These are phyloP conservation scores for Cylindrotheca fusiformis DNA, from an alignment of 108 stramenopile genomes.

Conservation along the genomic window DNA sequence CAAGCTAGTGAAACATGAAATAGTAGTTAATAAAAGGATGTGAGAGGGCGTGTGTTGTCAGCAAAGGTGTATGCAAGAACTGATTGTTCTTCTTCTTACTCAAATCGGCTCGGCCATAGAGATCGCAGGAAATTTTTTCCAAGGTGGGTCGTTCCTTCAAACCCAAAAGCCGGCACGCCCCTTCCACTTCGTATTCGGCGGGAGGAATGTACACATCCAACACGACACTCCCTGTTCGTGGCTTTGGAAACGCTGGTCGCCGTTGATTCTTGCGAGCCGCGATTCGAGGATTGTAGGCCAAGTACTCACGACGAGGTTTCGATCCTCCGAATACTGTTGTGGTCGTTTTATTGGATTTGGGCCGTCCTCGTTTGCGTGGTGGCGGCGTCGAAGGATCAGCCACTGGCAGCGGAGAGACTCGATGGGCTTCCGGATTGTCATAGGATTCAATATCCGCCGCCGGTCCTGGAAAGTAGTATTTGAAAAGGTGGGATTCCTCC, in stretches of 20 bases:
- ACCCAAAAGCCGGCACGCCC: background rate
- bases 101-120: background rate
- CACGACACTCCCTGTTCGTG: background rate
- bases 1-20: no score
- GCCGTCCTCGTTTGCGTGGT: no score
- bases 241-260: background rate
- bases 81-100: background rate
- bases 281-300: constrained; percentile 17
- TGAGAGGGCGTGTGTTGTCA: background rate
- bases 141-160: background rate
- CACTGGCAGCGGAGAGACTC: background rate
- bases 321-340: background rate
- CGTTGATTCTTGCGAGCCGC: background rate
- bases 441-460: constrained; percentile 21
- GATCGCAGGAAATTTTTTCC: background rate
- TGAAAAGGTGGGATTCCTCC: background rate
- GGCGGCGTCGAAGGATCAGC: background rate
- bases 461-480: constrained; percentile 18
- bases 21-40: no score
- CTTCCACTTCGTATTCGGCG: background rate
- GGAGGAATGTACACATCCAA: background rate
- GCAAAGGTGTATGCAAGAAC: background rate
- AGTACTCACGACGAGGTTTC: background rate
- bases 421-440: background rate
- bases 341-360: no score